Evolutionary conservation across 202 grass and related monocot genomes (phyloP).

Genomic region (Alloteropsis angusta): DNA sequence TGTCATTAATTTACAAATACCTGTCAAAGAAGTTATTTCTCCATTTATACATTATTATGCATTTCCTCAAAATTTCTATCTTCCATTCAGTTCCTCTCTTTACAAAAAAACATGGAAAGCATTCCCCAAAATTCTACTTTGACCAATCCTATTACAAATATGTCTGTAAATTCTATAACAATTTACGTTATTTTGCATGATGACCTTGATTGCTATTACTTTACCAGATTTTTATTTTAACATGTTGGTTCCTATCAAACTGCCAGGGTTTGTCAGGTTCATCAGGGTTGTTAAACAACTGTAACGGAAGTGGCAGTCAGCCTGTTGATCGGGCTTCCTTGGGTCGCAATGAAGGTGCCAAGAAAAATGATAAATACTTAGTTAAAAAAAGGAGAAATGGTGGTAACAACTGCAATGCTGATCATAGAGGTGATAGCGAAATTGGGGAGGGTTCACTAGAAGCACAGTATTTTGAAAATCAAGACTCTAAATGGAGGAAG

Average conservation of each 20-base stretch:
- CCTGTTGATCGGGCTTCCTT: neutral
- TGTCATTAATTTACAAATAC: neutral
- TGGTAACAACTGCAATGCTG: neutral
- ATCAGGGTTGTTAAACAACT: constrained; percentile 2
- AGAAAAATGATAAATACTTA: constrained; percentile 5
- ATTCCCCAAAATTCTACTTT: neutral
- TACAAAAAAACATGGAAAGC: neutral
- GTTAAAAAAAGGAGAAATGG: constrained; percentile 6
- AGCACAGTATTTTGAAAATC: constrained; percentile 23
- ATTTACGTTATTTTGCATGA: neutral
- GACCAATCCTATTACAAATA: neutral
- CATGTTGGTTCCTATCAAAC: constrained; percentile 18
- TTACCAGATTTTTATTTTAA: neutral
- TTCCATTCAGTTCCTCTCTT: neutral
- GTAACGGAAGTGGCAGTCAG: neutral
- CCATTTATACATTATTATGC: neutral
- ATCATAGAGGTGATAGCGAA: constrained; percentile 28
- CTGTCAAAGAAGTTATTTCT: neutral
- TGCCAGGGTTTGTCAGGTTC: constrained; percentile 35
- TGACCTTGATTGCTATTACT: neutral
- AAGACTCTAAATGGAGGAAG: constrained; percentile 17
- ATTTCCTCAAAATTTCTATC: neutral
- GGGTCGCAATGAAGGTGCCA: constrained; percentile 1
- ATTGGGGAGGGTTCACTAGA: constrained; percentile 24
- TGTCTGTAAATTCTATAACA: neutral